A percentile compares a stretch with the other conserved stretches of the same genome.
These are phyloP conservation scores for Alternaria consortialis DNA, from an alignment of 2,329 filamentous ascomycete genomes.

Conservation along the genomic window DNA sequence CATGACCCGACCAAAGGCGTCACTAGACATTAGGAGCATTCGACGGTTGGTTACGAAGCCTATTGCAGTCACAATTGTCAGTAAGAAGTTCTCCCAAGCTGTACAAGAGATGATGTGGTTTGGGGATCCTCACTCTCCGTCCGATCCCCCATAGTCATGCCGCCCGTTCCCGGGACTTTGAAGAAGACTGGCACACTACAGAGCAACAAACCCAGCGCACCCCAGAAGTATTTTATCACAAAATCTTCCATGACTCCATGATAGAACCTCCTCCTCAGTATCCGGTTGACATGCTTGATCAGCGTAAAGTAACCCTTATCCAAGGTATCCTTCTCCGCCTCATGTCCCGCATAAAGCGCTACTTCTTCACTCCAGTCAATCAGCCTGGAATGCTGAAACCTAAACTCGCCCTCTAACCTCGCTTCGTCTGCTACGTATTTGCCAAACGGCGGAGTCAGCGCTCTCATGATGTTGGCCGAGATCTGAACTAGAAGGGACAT, in stretches of 20 bases:
- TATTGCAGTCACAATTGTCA: conserved; percentile 30
- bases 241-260: conserved; percentile 99
- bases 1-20: conserved; percentile 63
- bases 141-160: conserved; percentile 71
- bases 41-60: conserved; percentile 93
- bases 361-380: conserved; percentile 98
- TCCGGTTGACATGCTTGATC: conserved; percentile 98
- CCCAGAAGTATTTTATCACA: conserved; percentile 99
- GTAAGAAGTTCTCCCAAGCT: not conserved
- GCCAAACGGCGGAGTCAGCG: conserved; percentile 92
- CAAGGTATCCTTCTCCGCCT: conserved; percentile 92
- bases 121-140: conserved; percentile 62
- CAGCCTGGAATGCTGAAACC: conserved; percentile 91
- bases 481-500: conserved; percentile 95
- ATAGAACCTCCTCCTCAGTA: conserved; percentile 87
- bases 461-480: conserved; percentile 91
- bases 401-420: conserved; percentile 91
- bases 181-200: conserved; percentile 97
- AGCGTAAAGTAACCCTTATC: conserved; percentile 99
- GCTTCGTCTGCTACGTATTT: conserved; percentile 98
- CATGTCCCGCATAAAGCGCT: conserved; percentile 88
- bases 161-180: conserved; percentile 74
- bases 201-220: conserved; percentile 86
- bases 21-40: conserved; percentile 90
- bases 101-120: not conserved